These are phyloP conservation scores for Xylaria sp. DNA, from an alignment of 2,329 filamentous ascomycete species.

Conservation along the genomic window DNA sequence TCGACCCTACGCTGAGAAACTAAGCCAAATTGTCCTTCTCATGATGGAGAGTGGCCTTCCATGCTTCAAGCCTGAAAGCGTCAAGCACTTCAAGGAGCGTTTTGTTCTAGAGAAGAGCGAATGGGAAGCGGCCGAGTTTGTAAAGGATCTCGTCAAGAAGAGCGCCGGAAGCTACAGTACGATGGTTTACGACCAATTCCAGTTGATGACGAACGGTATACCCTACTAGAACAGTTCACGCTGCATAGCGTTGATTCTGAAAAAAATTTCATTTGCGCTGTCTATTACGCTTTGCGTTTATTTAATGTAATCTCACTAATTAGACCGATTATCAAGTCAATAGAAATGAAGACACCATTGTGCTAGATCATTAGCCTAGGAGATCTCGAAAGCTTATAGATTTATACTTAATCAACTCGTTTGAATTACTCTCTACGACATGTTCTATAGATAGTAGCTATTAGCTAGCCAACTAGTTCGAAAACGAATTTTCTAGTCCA, in stretches of 20 bases:
- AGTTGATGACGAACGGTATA: slow-evolving; percentile 96
- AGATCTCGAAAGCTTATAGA: not conserved
- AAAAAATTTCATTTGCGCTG: not conserved
- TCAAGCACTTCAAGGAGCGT: slow-evolving; percentile 89
- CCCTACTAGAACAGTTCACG: slow-evolving; percentile 73
- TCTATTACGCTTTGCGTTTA: slow-evolving; percentile 12
- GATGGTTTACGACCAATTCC: slow-evolving; percentile 97
- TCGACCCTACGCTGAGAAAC: slow-evolving; percentile 86
- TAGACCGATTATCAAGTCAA: not conserved
- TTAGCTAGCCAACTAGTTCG: not conserved
- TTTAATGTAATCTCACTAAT: slow-evolving; percentile 7
- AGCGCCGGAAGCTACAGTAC: slow-evolving; percentile 93
- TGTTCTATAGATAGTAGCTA: not conserved
- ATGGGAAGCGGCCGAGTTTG: slow-evolving; percentile 93
- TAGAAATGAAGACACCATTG: not conserved
- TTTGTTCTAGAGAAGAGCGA: slow-evolving; percentile 95
- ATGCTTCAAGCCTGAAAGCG: slow-evolving; percentile 97
- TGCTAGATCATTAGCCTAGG: not conserved
- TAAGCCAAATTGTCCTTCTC: slow-evolving; percentile 87
- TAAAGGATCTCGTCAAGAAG: slow-evolving; percentile 88
- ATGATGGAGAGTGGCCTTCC: slow-evolving; percentile 98
- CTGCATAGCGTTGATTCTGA: not conserved
- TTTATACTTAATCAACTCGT: not conserved
- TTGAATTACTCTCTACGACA: not conserved
- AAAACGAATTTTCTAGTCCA: not conserved